Evolutionary conservation across 495 filamentous ascomycete genomes (phyloP).

Genomic region (Aspergillus taichungensis): DNA sequence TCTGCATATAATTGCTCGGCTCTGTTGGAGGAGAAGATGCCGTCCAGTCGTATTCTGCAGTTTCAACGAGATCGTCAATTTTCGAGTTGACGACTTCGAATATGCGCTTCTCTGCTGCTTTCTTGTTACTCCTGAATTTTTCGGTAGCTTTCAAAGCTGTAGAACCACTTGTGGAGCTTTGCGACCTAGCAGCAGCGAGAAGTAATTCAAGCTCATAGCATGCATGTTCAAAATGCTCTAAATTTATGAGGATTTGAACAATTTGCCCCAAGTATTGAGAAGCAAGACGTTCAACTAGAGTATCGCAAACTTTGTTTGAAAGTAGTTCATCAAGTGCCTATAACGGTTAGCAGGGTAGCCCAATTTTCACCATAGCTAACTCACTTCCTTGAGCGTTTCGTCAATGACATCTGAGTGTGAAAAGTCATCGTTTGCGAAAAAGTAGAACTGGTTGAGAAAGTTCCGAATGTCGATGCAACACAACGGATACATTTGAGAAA

Average conservation of each 20-base stretch:
- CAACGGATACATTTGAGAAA: conserved; percentile 97
- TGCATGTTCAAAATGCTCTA: conserved; percentile 92
- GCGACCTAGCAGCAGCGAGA: conserved; percentile 70
- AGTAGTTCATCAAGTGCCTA: conserved; percentile 83
- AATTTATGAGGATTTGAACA: conserved; percentile 94
- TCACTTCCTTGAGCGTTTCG: conserved; percentile 69
- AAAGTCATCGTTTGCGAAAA: conserved; percentile 92
- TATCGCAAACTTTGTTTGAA: conserved; percentile 79
- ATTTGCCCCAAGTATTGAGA: conserved; percentile 96
- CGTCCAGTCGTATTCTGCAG: conserved; percentile 95
- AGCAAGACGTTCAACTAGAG: conserved; percentile 76
- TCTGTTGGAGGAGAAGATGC: conserved; percentile 53
- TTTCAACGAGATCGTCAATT: conserved; percentile 94
- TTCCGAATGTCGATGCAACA: conserved; percentile 97
- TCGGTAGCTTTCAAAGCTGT: conserved; percentile 73
- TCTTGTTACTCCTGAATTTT: conserved; percentile 81
- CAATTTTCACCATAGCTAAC: conserved; percentile 3
- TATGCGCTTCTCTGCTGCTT: conserved; percentile 92
- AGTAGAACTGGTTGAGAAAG: conserved; percentile 93
- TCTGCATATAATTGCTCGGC: conserved; percentile 88
- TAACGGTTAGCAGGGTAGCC: conserved; percentile 6
- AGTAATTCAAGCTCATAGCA: conserved; percentile 80
- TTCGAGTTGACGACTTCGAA: conserved; percentile 98
- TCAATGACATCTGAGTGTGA: conserved; percentile 79
- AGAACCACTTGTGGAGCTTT: conserved; percentile 59